Evolutionary conservation across 371 early-diverging fungal genomes (phyloP).

Genomic region (Mucor indicus): DNA sequence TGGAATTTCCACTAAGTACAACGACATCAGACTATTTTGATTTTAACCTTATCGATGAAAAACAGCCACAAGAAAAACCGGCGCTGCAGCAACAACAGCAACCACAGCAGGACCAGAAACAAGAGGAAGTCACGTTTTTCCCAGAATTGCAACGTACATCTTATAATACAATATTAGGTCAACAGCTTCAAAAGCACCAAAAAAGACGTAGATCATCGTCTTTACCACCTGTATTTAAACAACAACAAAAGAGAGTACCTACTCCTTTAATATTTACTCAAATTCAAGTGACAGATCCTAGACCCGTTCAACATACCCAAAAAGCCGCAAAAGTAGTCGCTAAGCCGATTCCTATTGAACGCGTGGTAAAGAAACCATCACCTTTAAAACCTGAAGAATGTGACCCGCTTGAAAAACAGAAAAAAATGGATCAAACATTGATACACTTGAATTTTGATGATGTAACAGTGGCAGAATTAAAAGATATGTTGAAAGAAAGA

Average conservation of each 20-base stretch:
- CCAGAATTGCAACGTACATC: constrained; percentile 23
- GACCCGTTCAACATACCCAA: constrained; percentile 21
- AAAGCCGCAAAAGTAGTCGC: constrained; percentile 22
- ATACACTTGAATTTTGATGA: constrained; percentile 63
- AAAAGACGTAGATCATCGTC: constrained; percentile 32
- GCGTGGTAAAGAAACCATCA: constrained; percentile 22
- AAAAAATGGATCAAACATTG: constrained; percentile 39
- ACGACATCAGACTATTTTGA: constrained; percentile 1
- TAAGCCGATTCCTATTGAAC: constrained; percentile 21
- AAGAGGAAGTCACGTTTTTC: constrained; percentile 14
- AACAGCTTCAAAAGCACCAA: constrained; percentile 19
- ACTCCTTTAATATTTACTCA: constrained; percentile 26
- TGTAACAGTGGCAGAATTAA: constrained; percentile 67
- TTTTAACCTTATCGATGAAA: too few species aligned
- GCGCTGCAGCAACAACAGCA: background rate
- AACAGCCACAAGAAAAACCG: background rate
- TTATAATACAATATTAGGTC: constrained; percentile 18
- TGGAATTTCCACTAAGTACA: background rate
- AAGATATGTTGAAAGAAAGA: constrained; percentile 62
- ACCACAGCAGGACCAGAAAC: constrained; percentile 1
- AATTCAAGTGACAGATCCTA: constrained; percentile 30
- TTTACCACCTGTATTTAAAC: constrained; percentile 25
- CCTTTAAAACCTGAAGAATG: constrained; percentile 19
- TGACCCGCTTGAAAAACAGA: constrained; percentile 26
- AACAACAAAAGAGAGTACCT: constrained; percentile 8